Evolutionary conservation across 225 moss, liverwort and hornwort species (phyloP), one percentile per base, ranked within the genome.

Genomic region (Pseudisothecium myosuroides): DNA sequence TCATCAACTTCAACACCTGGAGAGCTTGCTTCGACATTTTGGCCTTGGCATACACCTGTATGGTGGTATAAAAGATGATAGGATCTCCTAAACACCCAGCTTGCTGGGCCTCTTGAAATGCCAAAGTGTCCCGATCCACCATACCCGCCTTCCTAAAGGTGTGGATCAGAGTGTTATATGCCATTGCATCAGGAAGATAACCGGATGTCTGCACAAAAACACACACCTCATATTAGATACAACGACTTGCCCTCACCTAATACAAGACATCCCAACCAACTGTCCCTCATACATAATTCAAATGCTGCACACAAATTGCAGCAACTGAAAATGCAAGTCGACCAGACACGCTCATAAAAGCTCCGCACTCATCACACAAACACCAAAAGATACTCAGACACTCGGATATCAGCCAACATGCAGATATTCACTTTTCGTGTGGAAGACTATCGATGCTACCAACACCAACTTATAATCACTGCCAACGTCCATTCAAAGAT

Each of bases 1-100:
- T 88, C 96, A 96, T 96, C 85, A 87, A 60, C 43, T 88, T 83
- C 74, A 96, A 88, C 78, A 95, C 90, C 26, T 91, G 86, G 37
- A 91, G 85, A 63, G 95, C 94, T 91, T 93, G 84, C 85, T 93
- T 93, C 54, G 92, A 76, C 89, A 94, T 92, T 4, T 91, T 85
- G 18, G 91, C 89, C 62, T 89, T 96, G 0, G 94, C 86, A 20
- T 96, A 96, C 79, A 96, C 92, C 86, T 93, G 93, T 74, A 96
- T 95, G 89, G 95, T 94, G 62, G 95, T 96, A 60, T 93, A 95
- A 55, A 95, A 96, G 37, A 96, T 90, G 41, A 96, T 89, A 32
- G 94, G 95, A 71, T 96, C 96, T 49, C 88, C 76, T 73, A 90
- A 14, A 23, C 89, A 88, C 41, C 92, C 91, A 49, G 68, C 66